Evolutionary conservation across 495 filamentous ascomycete genomes (phyloP), one percentile per base, ranked within the genome.

Genomic region (Penicillium silybi): DNA sequence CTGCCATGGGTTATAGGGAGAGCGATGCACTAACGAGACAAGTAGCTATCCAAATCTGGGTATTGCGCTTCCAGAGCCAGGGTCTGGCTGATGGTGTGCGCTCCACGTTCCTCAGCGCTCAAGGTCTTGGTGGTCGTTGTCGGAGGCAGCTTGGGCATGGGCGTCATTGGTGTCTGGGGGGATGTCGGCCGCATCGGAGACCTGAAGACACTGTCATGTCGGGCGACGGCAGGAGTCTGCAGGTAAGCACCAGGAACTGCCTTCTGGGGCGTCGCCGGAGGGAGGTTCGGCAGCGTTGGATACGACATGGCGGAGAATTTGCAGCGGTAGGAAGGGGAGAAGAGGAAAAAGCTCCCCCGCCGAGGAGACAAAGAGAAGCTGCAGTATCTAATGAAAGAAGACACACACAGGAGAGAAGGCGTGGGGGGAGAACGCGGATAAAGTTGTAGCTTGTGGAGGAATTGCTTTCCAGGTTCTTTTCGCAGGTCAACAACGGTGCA

Each of bases 31-130:
- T 77, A 78, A 97, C 92, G 91, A 64, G 83, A 84, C 56, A 95
- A 77, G 69, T 96, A 96, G 58, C 80, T 87, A 68, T 97, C 93
- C 5, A 99, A 74, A 54, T 95, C 89, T 8, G 91, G 91, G 64
- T 89, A 97, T 60, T 84, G 83, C 58, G 83, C 77, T 63, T 97
- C 95, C 46, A 78, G 76, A 27, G 73, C 67, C 20, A 97, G 70
- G 13, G 84, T 83, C 56, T 87, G 80, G 72, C 92, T 93, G 61
- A 99, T 83, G n/a, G 86, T 91, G 32, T 76, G 75, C 38, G 90
- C 87, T 7, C 88, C 93, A 59, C 90, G 88, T 48, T 87, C 82
- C 50, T 95, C 76, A 1, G 88, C 85, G 47, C 80, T 79, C 58
- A 86, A 64, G 48, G 63, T 57, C 51, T 71, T 65, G 22, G 62